Conservation (phyloP, 2,329 filamentous ascomycete species). For the Ophiocordyceps unilateralis region DNA sequence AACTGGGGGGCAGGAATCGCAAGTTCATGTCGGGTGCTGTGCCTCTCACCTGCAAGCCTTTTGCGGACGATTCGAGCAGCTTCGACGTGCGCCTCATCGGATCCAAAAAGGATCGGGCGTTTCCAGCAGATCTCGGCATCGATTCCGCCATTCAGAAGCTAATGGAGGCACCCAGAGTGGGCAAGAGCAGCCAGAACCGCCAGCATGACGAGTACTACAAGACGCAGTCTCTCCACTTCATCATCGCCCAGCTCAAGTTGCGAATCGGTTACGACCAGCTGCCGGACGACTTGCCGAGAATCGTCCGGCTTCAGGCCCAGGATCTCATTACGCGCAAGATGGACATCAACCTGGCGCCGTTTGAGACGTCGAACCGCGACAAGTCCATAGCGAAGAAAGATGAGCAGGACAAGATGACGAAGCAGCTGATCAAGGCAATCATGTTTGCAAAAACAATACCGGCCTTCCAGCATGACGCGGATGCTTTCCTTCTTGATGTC, state of each 20-base stretch:
- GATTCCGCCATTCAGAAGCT: conserved; percentile 81
- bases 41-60: conserved; percentile 66
- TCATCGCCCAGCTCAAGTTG: conserved; percentile 79
- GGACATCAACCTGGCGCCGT: conserved; percentile 50
- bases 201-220: conserved; percentile 74
- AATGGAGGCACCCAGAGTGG: conserved; percentile 56
- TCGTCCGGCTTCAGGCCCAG: conserved; percentile 77
- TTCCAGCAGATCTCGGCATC: conserved; percentile 72
- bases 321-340: conserved; percentile 61
- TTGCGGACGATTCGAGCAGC: conserved; percentile 72
- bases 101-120: conserved; percentile 73
- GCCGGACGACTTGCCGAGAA: conserved; percentile 72
- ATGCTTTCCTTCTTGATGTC: conserved; percentile 58
- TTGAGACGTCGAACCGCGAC: conserved; percentile 61
- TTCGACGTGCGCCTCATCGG: conserved; percentile 82
- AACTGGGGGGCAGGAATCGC: conserved; percentile 84
- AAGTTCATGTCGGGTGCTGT: conserved; percentile 89
- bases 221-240: conserved; percentile 73
- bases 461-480: conserved; percentile 62
- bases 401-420: conserved; percentile 64
- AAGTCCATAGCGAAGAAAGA: conserved; percentile 78
- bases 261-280: conserved; percentile 75
- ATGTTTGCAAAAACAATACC: conserved; percentile 73
- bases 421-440: conserved; percentile 75
- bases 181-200: conserved; percentile 34